phyloP scores from a whole-genome alignment of 1,284 basidiomycete species.

The Tranzscheliella williamsii region DNA sequence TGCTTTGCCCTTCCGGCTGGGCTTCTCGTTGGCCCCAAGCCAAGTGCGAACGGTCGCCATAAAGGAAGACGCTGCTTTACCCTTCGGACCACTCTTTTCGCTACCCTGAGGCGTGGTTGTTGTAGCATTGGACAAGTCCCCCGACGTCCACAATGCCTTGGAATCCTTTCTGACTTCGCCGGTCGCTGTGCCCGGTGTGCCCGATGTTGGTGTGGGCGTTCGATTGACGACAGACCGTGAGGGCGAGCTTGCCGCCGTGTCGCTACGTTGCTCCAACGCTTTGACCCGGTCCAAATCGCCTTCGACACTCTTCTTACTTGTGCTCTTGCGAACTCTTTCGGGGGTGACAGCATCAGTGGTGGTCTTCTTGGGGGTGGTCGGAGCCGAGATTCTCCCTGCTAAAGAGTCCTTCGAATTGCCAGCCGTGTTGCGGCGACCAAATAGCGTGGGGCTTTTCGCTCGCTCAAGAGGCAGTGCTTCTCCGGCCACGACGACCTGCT shows the following conservation, averaged over 20 bases:
- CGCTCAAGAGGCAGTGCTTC: slow-evolving; percentile 35
- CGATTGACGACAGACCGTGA: slow-evolving; percentile 2
- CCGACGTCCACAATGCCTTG: slow-evolving; percentile 26
- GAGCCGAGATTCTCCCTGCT: slow-evolving; percentile 20
- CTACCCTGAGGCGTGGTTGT: slow-evolving; percentile 28
- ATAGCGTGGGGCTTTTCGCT: slow-evolving; percentile 41
- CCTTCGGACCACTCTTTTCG: slow-evolving; percentile 22
- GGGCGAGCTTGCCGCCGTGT: slow-evolving; percentile 14
- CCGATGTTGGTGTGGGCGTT: background rate
- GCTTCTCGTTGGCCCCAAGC: slow-evolving; percentile 77
- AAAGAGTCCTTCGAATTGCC: slow-evolving; percentile 29
- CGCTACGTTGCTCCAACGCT: slow-evolving; percentile 13
- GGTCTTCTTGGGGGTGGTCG: slow-evolving; percentile 33
- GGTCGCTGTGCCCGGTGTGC: background rate
- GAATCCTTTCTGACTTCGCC: slow-evolving; percentile 4
- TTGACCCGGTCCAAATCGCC: slow-evolving; percentile 34
- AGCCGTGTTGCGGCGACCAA: slow-evolving; percentile 36
- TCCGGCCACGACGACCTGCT: slow-evolving; percentile 33
- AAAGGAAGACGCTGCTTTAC: slow-evolving; percentile 39
- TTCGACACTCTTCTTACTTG: slow-evolving; percentile 22
- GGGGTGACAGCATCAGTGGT: background rate
- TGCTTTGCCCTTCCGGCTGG: slow-evolving; percentile 74
- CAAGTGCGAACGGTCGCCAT: slow-evolving; percentile 73
- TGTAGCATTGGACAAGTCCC: slow-evolving; percentile 50
- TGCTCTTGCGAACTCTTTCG: slow-evolving; percentile 10